Evolutionary conservation across 1,139 yeast genomes (phyloP).

Genomic region (Candida buenavistaensis): DNA sequence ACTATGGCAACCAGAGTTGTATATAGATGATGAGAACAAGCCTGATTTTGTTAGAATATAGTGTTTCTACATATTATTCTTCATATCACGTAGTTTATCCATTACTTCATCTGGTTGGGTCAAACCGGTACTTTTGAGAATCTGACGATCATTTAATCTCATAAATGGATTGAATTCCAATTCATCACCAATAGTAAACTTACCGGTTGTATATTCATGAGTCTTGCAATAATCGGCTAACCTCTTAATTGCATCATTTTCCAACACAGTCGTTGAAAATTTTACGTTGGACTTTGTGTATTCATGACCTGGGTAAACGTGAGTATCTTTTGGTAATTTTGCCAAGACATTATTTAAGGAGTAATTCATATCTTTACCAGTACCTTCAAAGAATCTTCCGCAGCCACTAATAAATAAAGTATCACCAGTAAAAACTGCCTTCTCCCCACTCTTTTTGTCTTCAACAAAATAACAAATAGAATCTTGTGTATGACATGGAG

Average conservation of each 20-base stretch:
- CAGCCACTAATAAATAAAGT: slow-evolving; percentile 93
- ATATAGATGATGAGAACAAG: slow-evolving; percentile 28
- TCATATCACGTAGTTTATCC: slow-evolving; percentile 67
- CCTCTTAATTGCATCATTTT: slow-evolving; percentile 51
- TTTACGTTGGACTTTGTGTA: slow-evolving; percentile 81
- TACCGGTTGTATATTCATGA: slow-evolving; percentile 79
- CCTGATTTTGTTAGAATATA: slow-evolving; percentile 38
- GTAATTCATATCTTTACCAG: slow-evolving; percentile 73
- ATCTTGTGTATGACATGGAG: slow-evolving; percentile 98
- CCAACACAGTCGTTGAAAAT: slow-evolving; percentile 68
- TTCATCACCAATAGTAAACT: slow-evolving; percentile 83
- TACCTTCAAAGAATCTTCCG: slow-evolving; percentile 95
- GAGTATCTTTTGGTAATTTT: slow-evolving; percentile 63
- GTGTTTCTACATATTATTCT: slow-evolving; percentile 44
- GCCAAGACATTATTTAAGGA: slow-evolving; percentile 63
- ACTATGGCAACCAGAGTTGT: slow-evolving; percentile 49
- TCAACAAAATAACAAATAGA: slow-evolving; percentile 81
- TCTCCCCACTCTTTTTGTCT: slow-evolving; percentile 61
- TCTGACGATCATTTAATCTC: slow-evolving; percentile 62
- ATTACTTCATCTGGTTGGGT: slow-evolving; percentile 53
- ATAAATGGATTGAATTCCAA: slow-evolving; percentile 83
- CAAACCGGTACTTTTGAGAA: slow-evolving; percentile 43
- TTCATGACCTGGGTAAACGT: slow-evolving; percentile 93
- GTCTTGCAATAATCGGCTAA: slow-evolving; percentile 51
- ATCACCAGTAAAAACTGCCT: slow-evolving; percentile 91